Evolutionary conservation across 306 rosid species (phyloP).

Genomic region (Lathyrus sativus): DNA sequence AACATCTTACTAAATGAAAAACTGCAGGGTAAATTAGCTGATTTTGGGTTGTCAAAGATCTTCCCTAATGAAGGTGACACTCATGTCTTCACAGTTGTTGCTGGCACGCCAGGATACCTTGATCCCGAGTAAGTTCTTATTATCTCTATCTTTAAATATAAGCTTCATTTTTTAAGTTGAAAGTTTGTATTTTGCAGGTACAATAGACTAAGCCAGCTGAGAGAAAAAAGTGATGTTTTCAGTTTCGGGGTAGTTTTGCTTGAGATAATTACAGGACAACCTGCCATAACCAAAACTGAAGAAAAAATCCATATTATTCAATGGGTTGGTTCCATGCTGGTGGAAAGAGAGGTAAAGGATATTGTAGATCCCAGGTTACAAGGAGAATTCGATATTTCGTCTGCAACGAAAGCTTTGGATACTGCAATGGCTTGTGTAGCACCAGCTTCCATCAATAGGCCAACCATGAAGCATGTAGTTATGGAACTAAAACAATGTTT

Average conservation of each 20-base stretch:
- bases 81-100: constrained; percentile 47
- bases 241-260: constrained; percentile 52
- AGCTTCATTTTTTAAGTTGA: background rate
- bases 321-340: constrained; percentile 26
- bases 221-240: constrained; percentile 51
- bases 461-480: constrained; percentile 45
- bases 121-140: constrained; percentile 46
- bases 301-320: constrained; percentile 39
- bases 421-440: constrained; percentile 48
- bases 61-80: constrained; percentile 47
- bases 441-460: constrained; percentile 36
- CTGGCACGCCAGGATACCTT: constrained; percentile 67
- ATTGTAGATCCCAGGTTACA: constrained; percentile 44
- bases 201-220: constrained; percentile 34
- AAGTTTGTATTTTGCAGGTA: constrained; percentile 37
- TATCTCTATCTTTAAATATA: background rate
- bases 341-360: constrained; percentile 30
- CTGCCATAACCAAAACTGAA: constrained; percentile 40
- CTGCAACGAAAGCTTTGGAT: constrained; percentile 37
- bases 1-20: constrained; percentile 61
- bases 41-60: constrained; percentile 67
- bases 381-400: constrained; percentile 34
- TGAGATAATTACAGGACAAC: constrained; percentile 45
- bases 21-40: constrained; percentile 54
- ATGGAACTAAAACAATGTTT: constrained; percentile 42